A percentile compares a stretch with the other conserved stretches of the same genome.
Conservation (phyloP, 2,329 filamentous ascomycete species). For the Colletotrichum sp. region DNA sequence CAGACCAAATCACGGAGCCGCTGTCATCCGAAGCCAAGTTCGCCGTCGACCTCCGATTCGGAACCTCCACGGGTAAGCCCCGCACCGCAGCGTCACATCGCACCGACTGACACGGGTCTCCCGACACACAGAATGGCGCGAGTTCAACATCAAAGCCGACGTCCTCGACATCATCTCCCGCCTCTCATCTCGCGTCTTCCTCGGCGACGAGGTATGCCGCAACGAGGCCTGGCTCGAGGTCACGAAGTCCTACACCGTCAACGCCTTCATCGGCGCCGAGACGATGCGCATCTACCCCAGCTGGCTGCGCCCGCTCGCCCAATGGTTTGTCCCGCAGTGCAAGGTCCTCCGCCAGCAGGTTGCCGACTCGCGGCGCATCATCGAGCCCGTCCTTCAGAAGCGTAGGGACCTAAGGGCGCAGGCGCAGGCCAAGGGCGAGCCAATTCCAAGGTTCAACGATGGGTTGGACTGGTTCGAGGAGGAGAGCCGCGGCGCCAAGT, state of each 20-base stretch:
- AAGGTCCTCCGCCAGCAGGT: conserved; percentile 37
- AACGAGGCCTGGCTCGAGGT: conserved; percentile 52
- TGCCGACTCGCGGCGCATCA: conserved; percentile 37
- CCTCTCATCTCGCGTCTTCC: conserved; percentile 53
- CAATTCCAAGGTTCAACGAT: conserved; percentile 31
- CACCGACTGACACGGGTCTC: neutral
- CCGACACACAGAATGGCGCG: conserved; percentile 9
- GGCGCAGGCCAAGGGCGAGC: conserved; percentile 1
- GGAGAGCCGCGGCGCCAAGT: conserved; percentile 57
- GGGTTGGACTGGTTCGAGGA: conserved; percentile 47
- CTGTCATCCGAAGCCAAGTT: conserved; percentile 6
- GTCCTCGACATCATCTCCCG: conserved; percentile 45
- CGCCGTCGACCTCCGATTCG: conserved; percentile 1
- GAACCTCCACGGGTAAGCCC: neutral
- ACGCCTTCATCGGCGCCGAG: neutral
- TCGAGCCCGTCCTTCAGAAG: conserved; percentile 32
- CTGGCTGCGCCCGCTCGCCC: neutral
- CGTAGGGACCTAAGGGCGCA: conserved; percentile 28
- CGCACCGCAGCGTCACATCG: neutral
- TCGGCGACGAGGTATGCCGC: conserved; percentile 48
- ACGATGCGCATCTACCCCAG: neutral
- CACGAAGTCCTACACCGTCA: conserved; percentile 32
- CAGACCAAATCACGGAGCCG: conserved; percentile 12
- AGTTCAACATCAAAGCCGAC: neutral
- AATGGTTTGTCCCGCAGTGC: conserved; percentile 3